Evolutionary conservation across 257 asterid genomes (phyloP), one percentile per base, ranked within the genome.

Genomic region (Eucommia ulmoides): DNA sequence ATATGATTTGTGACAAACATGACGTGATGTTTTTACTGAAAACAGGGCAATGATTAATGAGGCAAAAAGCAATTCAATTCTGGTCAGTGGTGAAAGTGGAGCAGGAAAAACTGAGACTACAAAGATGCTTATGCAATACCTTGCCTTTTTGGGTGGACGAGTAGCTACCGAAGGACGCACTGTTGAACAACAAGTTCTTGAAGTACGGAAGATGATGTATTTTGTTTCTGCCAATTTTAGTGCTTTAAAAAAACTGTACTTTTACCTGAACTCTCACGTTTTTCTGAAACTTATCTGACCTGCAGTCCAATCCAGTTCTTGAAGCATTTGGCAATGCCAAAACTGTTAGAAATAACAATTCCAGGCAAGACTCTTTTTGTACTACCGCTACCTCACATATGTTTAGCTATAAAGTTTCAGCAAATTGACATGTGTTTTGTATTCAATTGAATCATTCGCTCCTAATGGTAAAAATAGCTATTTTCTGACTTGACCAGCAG

Each of bases 21-120:
- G 21, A 12, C 24, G 41, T 44, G 46, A 55, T 48, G 16, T 57
- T 55, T 68, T 53, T 55, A 42, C 41, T 61, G 65, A 26, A 74
- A 68, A 65, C 63, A 88, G 97, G 89, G 96, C 94, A 44, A 89
- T 89, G 97, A 42, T 89, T 65, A 64, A 75, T 61, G 93, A 84
- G 75, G 70, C 73, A 24, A 89, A 82, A 78, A 80, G 97, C 77
- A 89, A 89, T 74, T 89, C 97, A 62, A 89, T 89, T 65, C 91
- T 89, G 60, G 97, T 89, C 49, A 89, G 97, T 55, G 96, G 96
- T 50, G 97, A 89, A 76, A 89, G 97, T 78, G 97, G 97, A 65
- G 97, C 97, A 8, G 97, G 97, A 58, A 89, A 89, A 78, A 89
- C 97, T 17, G 97, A 89, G 85, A 89, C 97, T 45, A 89, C 97